Conservation (phyloP, 257 asterid genomes). For the Solanum pimpinellifolium region DNA sequence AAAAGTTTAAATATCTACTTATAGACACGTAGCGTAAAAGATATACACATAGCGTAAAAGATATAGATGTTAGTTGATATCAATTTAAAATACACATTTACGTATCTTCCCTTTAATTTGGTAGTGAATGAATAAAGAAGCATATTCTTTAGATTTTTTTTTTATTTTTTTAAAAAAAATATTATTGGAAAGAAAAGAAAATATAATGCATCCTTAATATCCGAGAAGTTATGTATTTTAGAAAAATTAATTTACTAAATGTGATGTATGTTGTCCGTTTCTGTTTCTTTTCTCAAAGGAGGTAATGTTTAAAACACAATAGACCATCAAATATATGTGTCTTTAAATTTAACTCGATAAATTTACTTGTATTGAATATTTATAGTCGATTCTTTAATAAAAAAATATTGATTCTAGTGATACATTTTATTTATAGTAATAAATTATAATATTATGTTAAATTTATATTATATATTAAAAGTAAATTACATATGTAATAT, state of each 20-base stretch:
- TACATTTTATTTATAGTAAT: too few relatives aligned
- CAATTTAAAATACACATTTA: too few relatives aligned
- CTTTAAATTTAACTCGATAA: not conserved
- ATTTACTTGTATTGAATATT: not conserved
- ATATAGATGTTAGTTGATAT: too few relatives aligned
- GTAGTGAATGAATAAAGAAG: not conserved
- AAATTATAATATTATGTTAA: too few relatives aligned
- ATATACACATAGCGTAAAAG: too few relatives aligned
- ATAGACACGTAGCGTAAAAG: too few relatives aligned
- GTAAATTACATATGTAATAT: accelerated
- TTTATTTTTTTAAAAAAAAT: not conserved
- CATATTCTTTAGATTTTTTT: not conserved
- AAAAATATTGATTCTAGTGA: too few relatives aligned
- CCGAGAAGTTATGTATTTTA: not conserved
- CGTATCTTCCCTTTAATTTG: too few relatives aligned
- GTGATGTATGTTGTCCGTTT: not conserved
- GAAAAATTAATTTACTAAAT: not conserved
- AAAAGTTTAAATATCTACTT: too few relatives aligned
- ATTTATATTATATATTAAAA: accelerated
- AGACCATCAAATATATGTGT: not conserved
- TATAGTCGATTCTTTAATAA: not conserved
- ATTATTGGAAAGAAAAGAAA: not conserved
- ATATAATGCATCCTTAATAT: not conserved
- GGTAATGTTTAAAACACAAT: not conserved
- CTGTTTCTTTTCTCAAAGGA: not conserved